phyloP scores from a whole-genome alignment of 2,329 filamentous ascomycete genomes.

The Ophiobolus disseminans region DNA sequence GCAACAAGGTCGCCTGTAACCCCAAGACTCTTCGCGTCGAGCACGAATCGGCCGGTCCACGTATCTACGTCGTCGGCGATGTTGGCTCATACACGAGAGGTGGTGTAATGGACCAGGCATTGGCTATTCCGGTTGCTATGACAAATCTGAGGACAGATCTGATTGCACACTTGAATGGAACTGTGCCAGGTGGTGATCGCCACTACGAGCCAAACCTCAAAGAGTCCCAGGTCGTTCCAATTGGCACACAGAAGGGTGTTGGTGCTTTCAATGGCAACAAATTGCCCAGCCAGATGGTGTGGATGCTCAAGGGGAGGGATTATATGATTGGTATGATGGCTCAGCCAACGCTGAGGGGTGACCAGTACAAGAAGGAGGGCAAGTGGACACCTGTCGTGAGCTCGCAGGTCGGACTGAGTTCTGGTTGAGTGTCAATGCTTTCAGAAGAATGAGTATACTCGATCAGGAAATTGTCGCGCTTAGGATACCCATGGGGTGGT shows the following conservation, averaged over 20 bases:
- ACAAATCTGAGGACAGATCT: conserved; percentile 59
- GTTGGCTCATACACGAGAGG: conserved; percentile 55
- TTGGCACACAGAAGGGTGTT: conserved; percentile 48
- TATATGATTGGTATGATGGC: conserved; percentile 46
- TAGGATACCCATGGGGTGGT: too few relatives aligned
- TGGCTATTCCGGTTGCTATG: conserved; percentile 52
- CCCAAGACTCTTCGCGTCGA: conserved; percentile 58
- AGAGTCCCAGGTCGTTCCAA: conserved; percentile 46
- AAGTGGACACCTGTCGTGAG: conserved; percentile 43
- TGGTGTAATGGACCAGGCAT: conserved; percentile 53
- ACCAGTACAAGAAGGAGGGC: conserved; percentile 44
- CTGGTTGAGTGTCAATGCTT: conserved; percentile 10
- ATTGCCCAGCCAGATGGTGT: conserved; percentile 51
- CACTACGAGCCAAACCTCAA: conserved; percentile 41
- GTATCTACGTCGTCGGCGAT: conserved; percentile 60
- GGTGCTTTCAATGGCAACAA: conserved; percentile 47
- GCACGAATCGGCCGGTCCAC: conserved; percentile 49
- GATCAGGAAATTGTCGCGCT: too few relatives aligned
- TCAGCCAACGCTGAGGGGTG: conserved; percentile 34
- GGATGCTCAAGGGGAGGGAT: conserved; percentile 54
- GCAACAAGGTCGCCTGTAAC: conserved; percentile 58
- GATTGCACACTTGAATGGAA: conserved; percentile 38
- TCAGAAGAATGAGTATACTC: too few relatives aligned
- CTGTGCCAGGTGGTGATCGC: conserved; percentile 36
- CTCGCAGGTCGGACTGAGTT: conserved; percentile 30